Base-by-base conservation (phyloP, 768 basidiomycete genomes). In the Chalciporus sphaerocephalus region DNA sequence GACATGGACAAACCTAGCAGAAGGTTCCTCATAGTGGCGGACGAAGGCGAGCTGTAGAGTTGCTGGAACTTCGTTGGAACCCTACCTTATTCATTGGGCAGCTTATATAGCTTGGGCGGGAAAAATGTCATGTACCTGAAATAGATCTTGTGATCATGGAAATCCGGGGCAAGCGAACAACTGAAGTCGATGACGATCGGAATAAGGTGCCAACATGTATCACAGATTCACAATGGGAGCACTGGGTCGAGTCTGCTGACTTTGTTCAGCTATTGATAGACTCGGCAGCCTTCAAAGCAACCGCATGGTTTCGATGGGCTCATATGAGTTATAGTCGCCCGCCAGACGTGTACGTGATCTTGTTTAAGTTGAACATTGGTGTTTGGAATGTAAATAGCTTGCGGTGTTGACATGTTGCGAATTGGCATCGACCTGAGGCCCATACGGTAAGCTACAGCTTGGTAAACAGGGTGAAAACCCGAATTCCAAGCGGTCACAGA, bases 21-120 rank as follows among this genome's bases (percentile, higher is more conserved):
- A 2, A 52, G 22, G 42, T 46, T 48, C 42, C 27, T 59, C 63
- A 66, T 64, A 6, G 47, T 47, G 37, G 37, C 39, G 32, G 21
- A 6, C 11, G 30, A 13, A 15, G 22, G 18, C 32, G 15, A 32
- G 11, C 23, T 28, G 22, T 2, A 16, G 41, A 49, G 38, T 23
- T 12, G 33, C 30, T 20, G 18, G 21, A 39, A 55, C 2, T 24
- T 17, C 11, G 33, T 34, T 20, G 18, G 21, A 39, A 55, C 2
- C 27, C 17, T 12, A 42, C 34, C 28, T 28, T 6, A 34, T 37
- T 42, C 23, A 22, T 5, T 8, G 33, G 47, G 36, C 6, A 2
- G 44, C 33, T 23, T 33, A 53, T 53, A 47, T 47, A 46, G 43
- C 2, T 12, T 15, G 37, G n/a, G 41, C 39, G 30, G 47, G 38